These are phyloP conservation scores for Globisporangium echinulatum DNA, from an alignment of 352 stramenopile species.

Conservation along the genomic window DNA sequence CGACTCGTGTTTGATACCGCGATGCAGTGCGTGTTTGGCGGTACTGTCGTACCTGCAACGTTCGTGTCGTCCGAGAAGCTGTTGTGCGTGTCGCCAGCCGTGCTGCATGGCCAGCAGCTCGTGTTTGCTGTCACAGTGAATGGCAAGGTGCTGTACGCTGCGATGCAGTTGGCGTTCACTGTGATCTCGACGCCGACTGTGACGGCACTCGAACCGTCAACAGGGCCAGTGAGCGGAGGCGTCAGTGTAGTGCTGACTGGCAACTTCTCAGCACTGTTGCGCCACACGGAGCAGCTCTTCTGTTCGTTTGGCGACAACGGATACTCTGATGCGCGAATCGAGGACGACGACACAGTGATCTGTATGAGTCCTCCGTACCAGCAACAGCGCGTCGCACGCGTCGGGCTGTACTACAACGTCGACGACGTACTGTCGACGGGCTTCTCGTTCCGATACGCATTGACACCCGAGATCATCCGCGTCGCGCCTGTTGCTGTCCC, in stretches of 20 bases:
- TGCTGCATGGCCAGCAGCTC: conserved; percentile 4
- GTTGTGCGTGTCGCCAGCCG: conserved; percentile 21
- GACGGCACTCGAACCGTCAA: conserved; percentile 14
- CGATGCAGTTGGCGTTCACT: conserved; percentile 18
- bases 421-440: conserved; percentile 18
- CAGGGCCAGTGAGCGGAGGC: conserved; percentile 21
- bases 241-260: conserved; percentile 22
- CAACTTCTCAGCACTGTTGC: conserved; percentile 18
- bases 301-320: conserved; percentile 25
- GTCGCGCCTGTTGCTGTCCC: conserved; percentile 9
- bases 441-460: conserved; percentile 28
- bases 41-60: conserved; percentile 14
- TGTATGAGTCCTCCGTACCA: conserved; percentile 22
- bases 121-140: conserved; percentile 17
- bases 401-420: conserved; percentile 24
- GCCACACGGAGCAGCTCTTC: conserved; percentile 11
- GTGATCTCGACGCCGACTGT: conserved; percentile 15
- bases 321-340: conserved; percentile 10
- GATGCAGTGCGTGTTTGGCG: conserved; percentile 31
- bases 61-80: conserved; percentile 21
- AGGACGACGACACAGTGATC: conserved; percentile 5
- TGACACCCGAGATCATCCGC: conserved; percentile 14
- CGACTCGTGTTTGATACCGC: conserved; percentile 15
- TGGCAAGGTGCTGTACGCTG: conserved; percentile 6
- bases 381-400: not conserved